Evolutionary conservation across 768 basidiomycete genomes (phyloP).

Genomic region (Rhizopogon vesiculosus): DNA sequence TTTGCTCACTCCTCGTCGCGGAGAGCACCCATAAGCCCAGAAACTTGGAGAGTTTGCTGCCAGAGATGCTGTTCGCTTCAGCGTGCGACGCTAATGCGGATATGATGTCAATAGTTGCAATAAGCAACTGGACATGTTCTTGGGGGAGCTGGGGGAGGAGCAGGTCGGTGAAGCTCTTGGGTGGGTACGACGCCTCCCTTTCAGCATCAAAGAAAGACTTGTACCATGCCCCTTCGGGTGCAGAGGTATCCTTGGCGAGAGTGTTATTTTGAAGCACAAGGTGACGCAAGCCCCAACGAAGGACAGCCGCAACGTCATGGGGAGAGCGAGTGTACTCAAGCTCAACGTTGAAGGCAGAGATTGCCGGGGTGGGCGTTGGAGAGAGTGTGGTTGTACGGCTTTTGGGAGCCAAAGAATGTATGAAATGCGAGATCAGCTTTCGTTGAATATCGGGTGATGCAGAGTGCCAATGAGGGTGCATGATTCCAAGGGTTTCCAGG

Average conservation of each 20-base stretch:
- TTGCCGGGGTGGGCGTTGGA: conserved; percentile 41
- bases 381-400: conserved; percentile 44
- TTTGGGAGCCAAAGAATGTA: conserved; percentile 55
- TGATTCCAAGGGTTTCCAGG: conserved; percentile 76
- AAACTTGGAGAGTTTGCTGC: conserved; percentile 71
- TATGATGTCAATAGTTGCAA: conserved; percentile 54
- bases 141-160: conserved; percentile 57
- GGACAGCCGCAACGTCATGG: conserved; percentile 74
- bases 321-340: conserved; percentile 60
- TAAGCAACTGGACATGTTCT: conserved; percentile 55
- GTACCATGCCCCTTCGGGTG: conserved; percentile 64
- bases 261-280: conserved; percentile 52
- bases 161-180: conserved; percentile 55
- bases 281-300: conserved; percentile 80
- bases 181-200: conserved; percentile 53
- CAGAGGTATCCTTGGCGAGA: conserved; percentile 50
- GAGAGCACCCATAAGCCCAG: conserved; percentile 72
- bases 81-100: conserved; percentile 68
- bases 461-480: conserved; percentile 84
- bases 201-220: conserved; percentile 56
- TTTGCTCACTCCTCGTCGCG: conserved; percentile 38
- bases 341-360: conserved; percentile 58
- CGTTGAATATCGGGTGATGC: conserved; percentile 67
- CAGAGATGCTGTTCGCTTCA: conserved; percentile 69
- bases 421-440: conserved; percentile 62